These are phyloP conservation scores for Selaginella moellendorffii DNA, from an alignment of 75 land plant species.

Conservation along the genomic window DNA sequence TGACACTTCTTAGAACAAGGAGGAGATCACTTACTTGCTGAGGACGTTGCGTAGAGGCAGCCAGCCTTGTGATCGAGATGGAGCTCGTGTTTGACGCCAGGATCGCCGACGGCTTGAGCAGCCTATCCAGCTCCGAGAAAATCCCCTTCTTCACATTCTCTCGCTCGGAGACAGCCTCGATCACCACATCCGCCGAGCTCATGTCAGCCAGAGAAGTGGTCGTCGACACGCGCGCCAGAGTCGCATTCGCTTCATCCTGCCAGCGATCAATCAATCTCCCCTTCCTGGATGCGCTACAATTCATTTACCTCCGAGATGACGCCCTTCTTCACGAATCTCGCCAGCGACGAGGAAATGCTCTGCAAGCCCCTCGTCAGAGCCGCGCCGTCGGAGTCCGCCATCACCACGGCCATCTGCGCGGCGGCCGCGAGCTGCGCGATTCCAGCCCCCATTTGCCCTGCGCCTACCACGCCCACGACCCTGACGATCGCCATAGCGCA, in stretches of 20 bases:
- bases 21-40: constrained; percentile 64
- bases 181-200: constrained; percentile 47
- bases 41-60: constrained; percentile 60
- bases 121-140: constrained; percentile 57
- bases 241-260: constrained; percentile 44
- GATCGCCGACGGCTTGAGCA: constrained; percentile 54
- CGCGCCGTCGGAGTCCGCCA: constrained; percentile 39
- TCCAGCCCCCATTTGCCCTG: constrained; percentile 95
- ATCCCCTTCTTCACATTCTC: constrained; percentile 63
- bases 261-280: too few relatives aligned
- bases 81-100: constrained; percentile 96
- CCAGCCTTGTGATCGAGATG: constrained; percentile 79
- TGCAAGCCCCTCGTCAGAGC: constrained; percentile 40
- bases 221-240: constrained; percentile 28
- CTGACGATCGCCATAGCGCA: constrained; percentile 11
- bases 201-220: constrained; percentile 51
- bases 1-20: too few relatives aligned
- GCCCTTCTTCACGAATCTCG: constrained; percentile 45
- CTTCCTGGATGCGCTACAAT: too few relatives aligned
- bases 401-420: constrained; percentile 37
- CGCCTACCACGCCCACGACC: constrained; percentile 62
- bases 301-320: constrained; percentile 44
- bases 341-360: constrained; percentile 31
- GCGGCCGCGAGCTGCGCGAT: constrained; percentile 80
- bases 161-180: constrained; percentile 84